These are phyloP conservation scores for Thielaviopsis populi DNA, from an alignment of 2,329 filamentous ascomycete genomes.

Conservation along the genomic window DNA sequence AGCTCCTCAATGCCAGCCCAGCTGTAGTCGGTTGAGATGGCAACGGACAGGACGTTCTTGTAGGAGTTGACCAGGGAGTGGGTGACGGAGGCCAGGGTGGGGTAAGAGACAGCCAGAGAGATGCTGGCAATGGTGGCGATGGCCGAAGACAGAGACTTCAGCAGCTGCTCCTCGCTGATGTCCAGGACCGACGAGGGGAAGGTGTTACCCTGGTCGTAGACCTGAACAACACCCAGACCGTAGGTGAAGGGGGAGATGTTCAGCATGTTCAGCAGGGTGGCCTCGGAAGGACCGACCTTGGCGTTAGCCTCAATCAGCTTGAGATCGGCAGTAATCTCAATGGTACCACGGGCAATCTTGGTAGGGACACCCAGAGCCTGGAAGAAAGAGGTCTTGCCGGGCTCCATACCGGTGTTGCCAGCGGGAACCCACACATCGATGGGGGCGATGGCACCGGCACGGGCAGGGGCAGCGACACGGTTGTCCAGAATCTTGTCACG, in stretches of 20 bases:
- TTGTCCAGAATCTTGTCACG: slow-evolving; percentile 92
- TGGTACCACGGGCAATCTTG: slow-evolving; percentile 99
- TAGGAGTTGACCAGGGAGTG: slow-evolving; percentile 95
- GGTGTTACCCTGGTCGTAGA: slow-evolving; percentile 94
- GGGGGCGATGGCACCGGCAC: slow-evolving; percentile 93
- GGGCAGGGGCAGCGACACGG: slow-evolving; percentile 92
- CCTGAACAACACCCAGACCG: slow-evolving; percentile 89
- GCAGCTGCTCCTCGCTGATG: slow-evolving; percentile 86
- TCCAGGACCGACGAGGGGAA: slow-evolving; percentile 80
- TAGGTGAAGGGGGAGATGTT: slow-evolving; percentile 99
- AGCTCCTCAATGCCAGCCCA: slow-evolving; percentile 95
- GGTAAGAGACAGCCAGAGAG: slow-evolving; percentile 88
- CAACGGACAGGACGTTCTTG: slow-evolving; percentile 90
- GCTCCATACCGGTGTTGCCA: slow-evolving; percentile 99
- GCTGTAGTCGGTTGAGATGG: slow-evolving; percentile 76
- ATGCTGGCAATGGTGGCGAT: slow-evolving; percentile 77
- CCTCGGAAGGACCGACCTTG: slow-evolving; percentile 98
- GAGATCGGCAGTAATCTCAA: slow-evolving; percentile 96
- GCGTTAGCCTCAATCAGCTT: slow-evolving; percentile 86
- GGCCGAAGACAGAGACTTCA: slow-evolving; percentile 64
- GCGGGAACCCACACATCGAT: slow-evolving; percentile 87
- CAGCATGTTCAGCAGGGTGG: slow-evolving; percentile 97
- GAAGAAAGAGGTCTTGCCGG: slow-evolving; percentile 99
- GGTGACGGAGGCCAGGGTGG: slow-evolving; percentile 87
- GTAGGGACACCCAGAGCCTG: slow-evolving; percentile 99